Evolutionary conservation across 2,329 filamentous ascomycete genomes (phyloP).

Genomic region (Xylaria sp.): DNA sequence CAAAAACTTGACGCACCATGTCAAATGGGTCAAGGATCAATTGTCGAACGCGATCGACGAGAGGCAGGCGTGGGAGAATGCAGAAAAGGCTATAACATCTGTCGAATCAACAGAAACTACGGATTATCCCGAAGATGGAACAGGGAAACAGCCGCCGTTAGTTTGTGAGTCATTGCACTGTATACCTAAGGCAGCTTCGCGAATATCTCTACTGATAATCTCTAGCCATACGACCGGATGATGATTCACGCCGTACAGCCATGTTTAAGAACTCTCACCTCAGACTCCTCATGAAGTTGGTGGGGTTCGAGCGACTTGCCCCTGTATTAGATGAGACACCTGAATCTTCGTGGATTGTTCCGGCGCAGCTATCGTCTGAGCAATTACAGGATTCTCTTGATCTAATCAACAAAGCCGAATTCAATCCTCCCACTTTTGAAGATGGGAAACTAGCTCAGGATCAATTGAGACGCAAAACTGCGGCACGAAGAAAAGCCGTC

Average conservation of each 20-base stretch:
- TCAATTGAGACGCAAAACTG: slow-evolving; percentile 75
- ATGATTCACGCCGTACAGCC: slow-evolving; percentile 69
- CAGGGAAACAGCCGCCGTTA: slow-evolving; percentile 51
- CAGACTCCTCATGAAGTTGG: slow-evolving; percentile 79
- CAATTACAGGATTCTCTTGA: slow-evolving; percentile 72
- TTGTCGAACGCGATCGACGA: slow-evolving; percentile 73
- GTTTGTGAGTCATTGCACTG: slow-evolving; percentile 55
- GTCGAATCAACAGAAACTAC: slow-evolving; percentile 42
- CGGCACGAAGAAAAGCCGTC: slow-evolving; percentile 59
- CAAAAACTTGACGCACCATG: slow-evolving; percentile 74
- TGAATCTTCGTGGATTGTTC: slow-evolving; percentile 80
- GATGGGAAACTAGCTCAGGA: slow-evolving; percentile 76
- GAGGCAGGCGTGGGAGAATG: slow-evolving; percentile 77
- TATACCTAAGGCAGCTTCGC: not conserved
- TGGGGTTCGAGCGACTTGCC: slow-evolving; percentile 68
- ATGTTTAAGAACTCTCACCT: slow-evolving; percentile 91
- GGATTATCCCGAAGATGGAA: slow-evolving; percentile 33
- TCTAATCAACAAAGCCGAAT: slow-evolving; percentile 77
- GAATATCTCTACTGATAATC: slow-evolving; percentile 38
- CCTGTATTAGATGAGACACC: slow-evolving; percentile 69
- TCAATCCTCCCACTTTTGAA: slow-evolving; percentile 78
- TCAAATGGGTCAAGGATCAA: slow-evolving; percentile 82
- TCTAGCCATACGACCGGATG: slow-evolving; percentile 66
- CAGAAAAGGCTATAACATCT: slow-evolving; percentile 64
- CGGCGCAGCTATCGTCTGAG: slow-evolving; percentile 66